Base-by-base conservation (phyloP, 371 early-diverging fungal species). In the Syncephalastrum contaminatum region DNA sequence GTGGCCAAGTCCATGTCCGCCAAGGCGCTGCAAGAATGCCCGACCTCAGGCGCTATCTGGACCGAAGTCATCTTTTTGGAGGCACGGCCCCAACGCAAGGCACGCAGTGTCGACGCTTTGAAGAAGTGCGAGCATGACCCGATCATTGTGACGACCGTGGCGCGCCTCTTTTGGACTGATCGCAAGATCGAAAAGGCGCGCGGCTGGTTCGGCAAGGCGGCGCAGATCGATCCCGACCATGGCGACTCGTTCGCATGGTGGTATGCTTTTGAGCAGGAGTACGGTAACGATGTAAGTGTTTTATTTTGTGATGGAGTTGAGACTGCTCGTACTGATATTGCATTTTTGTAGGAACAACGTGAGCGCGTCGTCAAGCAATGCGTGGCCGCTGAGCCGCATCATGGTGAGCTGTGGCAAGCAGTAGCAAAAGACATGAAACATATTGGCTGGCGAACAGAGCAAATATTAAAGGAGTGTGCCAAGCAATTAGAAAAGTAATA, bases 191-290 rank as follows among this genome's bases (percentile, higher is more conserved):
- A 95, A 48, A 96, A 95, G 76, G 97, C 98, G 4, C 70, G 97
- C 20, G 82, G 78, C 25, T 97, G 97, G 97, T 96, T 97, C 67
- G 75, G 75, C 55, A 80, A 92, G 27, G 93, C 98, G 0, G 78
- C 86, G 18, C 87, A 86, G 53, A 88, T 86, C 4, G 91, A 96
- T 60, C 81, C 91, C 5, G 94, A 97, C 64, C 75, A 85, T 12
- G 98, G 98, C 4, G 98, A 98, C 67, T 82, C 91, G 1, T 98
- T 94, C 93, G 97, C 94, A 8, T 97, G 94, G 93, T 93, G 89
- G 85, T 87, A 88, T 56, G 87, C 88, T 54, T 96, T 97, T 75
- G 98, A 98, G 72, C 51, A 72, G 44, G 81, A 86, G 59, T 87
- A 93, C 61, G 92, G 94, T 0, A 82, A 75, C 13, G 78, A 78